Conservation (phyloP, 176 grass and related monocot genomes). For the Carex kokanica region DNA sequence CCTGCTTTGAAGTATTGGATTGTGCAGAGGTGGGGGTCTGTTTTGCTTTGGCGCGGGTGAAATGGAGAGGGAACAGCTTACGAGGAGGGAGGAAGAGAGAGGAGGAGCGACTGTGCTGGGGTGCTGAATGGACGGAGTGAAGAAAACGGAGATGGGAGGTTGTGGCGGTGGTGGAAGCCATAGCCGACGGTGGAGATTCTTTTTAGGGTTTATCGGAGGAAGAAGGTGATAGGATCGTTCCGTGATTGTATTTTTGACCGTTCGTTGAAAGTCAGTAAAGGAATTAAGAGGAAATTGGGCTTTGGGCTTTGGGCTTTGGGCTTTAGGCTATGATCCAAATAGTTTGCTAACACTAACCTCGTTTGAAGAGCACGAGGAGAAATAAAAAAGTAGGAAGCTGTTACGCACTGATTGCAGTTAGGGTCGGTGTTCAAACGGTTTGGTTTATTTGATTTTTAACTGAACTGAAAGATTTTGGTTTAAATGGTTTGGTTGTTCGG, state of each 20-base stretch:
- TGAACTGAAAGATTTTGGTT: no score
- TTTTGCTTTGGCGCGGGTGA: slow-evolving; percentile 37
- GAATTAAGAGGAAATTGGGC: neutral
- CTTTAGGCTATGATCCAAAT: neutral
- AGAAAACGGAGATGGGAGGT: slow-evolving; percentile 43
- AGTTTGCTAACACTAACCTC: no score
- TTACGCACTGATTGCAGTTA: no score
- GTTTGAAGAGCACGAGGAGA: no score
- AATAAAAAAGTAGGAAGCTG: no score
- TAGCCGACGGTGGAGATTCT: neutral
- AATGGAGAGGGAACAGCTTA: slow-evolving; percentile 19
- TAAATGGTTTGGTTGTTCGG: no score
- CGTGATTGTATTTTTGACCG: neutral
- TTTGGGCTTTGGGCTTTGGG: neutral
- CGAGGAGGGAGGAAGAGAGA: slow-evolving; percentile 5
- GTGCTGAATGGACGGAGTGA: neutral
- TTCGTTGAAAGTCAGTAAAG: neutral
- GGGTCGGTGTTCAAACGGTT: no score
- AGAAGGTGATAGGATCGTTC: slow-evolving; percentile 25
- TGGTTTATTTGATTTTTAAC: no score
- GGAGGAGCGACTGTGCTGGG: neutral
- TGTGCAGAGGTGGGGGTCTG: slow-evolving; percentile 27
- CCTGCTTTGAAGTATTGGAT: slow-evolving; percentile 30
- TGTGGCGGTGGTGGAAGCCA: slow-evolving; percentile 30
- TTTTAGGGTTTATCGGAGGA: slow-evolving; percentile 66